Conservation (phyloP, 2,329 filamentous ascomycete species). For the Cladosporium sp. region DNA sequence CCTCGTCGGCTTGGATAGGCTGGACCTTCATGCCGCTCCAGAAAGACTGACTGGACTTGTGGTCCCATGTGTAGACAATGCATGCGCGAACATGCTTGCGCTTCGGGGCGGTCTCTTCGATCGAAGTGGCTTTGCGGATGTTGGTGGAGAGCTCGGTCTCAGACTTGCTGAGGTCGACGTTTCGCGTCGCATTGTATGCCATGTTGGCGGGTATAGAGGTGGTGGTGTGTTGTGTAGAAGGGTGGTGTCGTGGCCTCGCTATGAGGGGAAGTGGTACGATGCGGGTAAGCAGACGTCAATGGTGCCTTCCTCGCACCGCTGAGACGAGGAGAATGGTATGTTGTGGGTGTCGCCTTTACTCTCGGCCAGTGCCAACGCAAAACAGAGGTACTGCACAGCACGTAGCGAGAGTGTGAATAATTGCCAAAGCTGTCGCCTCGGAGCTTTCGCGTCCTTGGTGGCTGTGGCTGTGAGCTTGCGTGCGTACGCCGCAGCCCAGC, state of each 20-base stretch:
- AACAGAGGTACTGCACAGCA: neutral
- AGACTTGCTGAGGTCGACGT: conserved; percentile 66
- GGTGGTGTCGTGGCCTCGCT: conserved; percentile 9
- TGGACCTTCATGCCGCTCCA: conserved; percentile 99
- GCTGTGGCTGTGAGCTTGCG: neutral
- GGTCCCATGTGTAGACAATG: conserved; percentile 99
- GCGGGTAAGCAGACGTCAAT: neutral
- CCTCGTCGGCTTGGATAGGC: conserved; percentile 96
- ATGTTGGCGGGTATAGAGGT: conserved; percentile 9
- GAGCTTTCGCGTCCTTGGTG: conserved; percentile 4
- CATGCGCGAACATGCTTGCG: conserved; percentile 96
- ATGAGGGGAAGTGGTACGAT: neutral
- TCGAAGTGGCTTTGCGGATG: conserved; percentile 64
- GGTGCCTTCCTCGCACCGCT: neutral
- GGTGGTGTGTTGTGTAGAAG: neutral
- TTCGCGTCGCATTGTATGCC: conserved; percentile 50
- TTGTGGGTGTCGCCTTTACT: neutral
- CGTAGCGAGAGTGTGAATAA: neutral
- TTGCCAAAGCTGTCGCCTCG: conserved; percentile 11
- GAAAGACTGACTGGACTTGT: conserved; percentile 92
- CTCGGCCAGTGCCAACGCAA: neutral
- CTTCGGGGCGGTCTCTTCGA: conserved; percentile 67
- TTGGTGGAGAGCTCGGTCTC: conserved; percentile 67
- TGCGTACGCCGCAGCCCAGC: neutral
- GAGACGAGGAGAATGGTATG: neutral